Base-by-base conservation (phyloP, 352 stramenopile species). In the Phytopythium helicoides region DNA sequence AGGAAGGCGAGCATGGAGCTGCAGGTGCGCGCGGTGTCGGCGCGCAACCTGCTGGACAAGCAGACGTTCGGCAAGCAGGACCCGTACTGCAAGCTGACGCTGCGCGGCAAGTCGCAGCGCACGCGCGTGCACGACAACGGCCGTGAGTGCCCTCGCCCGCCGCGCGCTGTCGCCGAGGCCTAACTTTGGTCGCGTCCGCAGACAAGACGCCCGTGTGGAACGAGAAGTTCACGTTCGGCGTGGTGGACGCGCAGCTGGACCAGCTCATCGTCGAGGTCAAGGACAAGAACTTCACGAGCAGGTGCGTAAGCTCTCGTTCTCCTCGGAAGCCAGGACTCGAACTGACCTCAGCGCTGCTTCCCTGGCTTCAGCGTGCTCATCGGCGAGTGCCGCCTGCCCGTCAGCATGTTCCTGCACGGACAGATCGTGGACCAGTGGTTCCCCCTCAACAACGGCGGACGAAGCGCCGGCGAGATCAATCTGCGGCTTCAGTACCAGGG, bases 61-160 rank as follows among this genome's bases (percentile, higher is more conserved):
- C 84, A 94, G 64, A 91, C 78, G 3, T 92, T 94, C 50, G 83
- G 83, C 54, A 89, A 87, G 50, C 83, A 94, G 51, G 83, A 94
- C 51, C 83, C 81, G 14, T 94, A 76, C 67, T 94, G 83, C 58
- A 90, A 88, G 50, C 60, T 94, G 41, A 61, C 62, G 7, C 58
- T 94, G 19, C 68, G 84, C 37, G 58, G 67, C 53, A 75, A 76
- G 55, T 86, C 58, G 23, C 81, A 84, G 64, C 86, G 75, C 66
- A 94, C 83, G 36, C 76, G 76, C 56, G 81, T 91, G 33, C 81
- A 94, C 61, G 77, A 94, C 71, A 94, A 94, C 66, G 83, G 83
- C 56, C 66, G 83, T 90, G 34, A 47, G 76, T 69, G 28, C 5
- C 5, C 28, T 5, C 28, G 28, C 28, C 28, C 28, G 28, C 28